These are phyloP conservation scores for Fusarium clavum DNA, from an alignment of 2,329 filamentous ascomycete genomes.

Conservation along the genomic window DNA sequence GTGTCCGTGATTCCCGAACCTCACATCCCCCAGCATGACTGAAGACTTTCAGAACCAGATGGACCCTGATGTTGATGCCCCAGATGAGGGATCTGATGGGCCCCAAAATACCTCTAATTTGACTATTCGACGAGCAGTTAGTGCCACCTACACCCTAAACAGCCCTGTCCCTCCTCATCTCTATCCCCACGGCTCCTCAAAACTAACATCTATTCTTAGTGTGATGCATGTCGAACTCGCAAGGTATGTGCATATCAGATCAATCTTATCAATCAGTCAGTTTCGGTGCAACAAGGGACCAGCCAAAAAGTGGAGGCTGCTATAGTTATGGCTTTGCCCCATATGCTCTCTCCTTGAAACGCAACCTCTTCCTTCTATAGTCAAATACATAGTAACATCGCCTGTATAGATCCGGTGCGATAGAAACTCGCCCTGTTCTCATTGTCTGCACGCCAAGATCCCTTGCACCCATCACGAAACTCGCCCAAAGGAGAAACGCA, in stretches of 20 bases:
- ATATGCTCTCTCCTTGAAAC: neutral
- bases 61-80: constrained; percentile 33
- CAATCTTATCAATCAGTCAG: constrained; percentile 26
- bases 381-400: constrained; percentile 20
- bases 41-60: constrained; percentile 32
- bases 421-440: constrained; percentile 52
- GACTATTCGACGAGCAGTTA: constrained; percentile 44
- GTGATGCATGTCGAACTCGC: constrained; percentile 50
- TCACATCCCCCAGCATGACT: constrained; percentile 17
- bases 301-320: neutral
- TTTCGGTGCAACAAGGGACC: neutral
- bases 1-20: constrained; percentile 16
- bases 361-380: neutral
- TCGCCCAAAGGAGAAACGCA: constrained; percentile 52
- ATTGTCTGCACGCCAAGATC: constrained; percentile 53
- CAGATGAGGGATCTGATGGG: constrained; percentile 41
- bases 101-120: constrained; percentile 36
- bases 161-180: constrained; percentile 1
- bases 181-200: neutral
- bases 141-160: constrained; percentile 12
- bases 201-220: constrained; percentile 45
- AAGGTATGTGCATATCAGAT: constrained; percentile 46
- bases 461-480: constrained; percentile 51
- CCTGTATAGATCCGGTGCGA: constrained; percentile 52
- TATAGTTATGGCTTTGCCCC: neutral